Evolutionary conservation across 495 filamentous ascomycete genomes (phyloP).

Genomic region (Xylaria intraflava): DNA sequence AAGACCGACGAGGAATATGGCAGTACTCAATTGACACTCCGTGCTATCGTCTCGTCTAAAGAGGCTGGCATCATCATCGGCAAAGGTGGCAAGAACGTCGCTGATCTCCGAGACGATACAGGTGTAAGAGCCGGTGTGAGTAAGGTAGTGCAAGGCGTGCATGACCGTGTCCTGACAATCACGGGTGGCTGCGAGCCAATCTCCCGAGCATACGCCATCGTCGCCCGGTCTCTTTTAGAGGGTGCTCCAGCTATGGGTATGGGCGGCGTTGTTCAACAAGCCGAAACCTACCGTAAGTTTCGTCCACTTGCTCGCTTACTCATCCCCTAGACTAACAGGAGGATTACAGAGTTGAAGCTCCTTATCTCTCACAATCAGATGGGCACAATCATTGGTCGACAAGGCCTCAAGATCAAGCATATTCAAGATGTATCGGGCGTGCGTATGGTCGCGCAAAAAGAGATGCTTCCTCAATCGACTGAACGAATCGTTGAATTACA

Average conservation of each 20-base stretch:
- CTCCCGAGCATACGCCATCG: slow-evolving; percentile 85
- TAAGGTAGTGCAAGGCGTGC: slow-evolving; percentile 95
- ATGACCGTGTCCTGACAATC: slow-evolving; percentile 93
- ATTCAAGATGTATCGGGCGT: slow-evolving; percentile 96
- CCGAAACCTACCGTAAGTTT: slow-evolving; percentile 87
- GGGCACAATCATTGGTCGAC: slow-evolving; percentile 96
- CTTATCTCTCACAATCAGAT: slow-evolving; percentile 99
- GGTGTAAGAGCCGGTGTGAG: slow-evolving; percentile 96
- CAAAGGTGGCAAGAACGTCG: slow-evolving; percentile 97
- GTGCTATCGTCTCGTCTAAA: slow-evolving; percentile 96
- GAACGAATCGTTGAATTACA: slow-evolving; percentile 96
- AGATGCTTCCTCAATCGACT: slow-evolving; percentile 99
- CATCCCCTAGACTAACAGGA: slow-evolving; percentile 17
- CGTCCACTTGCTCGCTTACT: background rate
- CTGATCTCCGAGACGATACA: slow-evolving; percentile 92
- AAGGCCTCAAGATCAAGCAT: slow-evolving; percentile 97
- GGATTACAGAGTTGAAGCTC: slow-evolving; percentile 72
- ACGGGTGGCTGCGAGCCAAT: slow-evolving; percentile 80
- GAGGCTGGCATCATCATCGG: slow-evolving; percentile 98
- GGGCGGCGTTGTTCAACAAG: slow-evolving; percentile 76
- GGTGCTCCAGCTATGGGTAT: slow-evolving; percentile 92
- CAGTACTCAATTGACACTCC: slow-evolving; percentile 79
- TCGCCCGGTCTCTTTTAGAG: slow-evolving; percentile 83
- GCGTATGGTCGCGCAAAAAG: slow-evolving; percentile 98
- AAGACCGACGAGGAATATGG: slow-evolving; percentile 97